Base-by-base conservation (phyloP, 441 rosid species). In the Kokia cookei region DNA sequence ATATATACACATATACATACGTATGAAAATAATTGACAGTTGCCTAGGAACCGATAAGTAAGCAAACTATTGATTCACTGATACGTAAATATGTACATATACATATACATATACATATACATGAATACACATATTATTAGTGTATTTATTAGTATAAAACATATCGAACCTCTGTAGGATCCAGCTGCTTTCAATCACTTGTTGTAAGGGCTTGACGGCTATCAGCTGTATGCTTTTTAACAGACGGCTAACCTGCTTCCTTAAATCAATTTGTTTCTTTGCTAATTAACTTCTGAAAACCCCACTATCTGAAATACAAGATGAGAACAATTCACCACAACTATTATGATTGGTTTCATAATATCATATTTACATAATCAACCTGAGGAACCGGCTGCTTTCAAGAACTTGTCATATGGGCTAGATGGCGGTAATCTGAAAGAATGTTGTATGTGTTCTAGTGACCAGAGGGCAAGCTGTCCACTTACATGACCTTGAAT, bases 181-280 rank as follows among this genome's bases (percentile, higher is more conserved):
- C 95, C 91, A 68, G 97, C 97, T 12, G 98, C 97, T 85, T 92
- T 94, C 84, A 91, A 79, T 87, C 92, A 94, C 61, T 92, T 90
- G 79, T 90, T 97, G 13, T 87, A 89, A 3, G 98, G 98, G 83
- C 97, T 91, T 24, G 98, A 85, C 51, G 95, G 94, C 4, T 97
- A 96, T 76, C 89, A 83, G 48, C 85, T 86, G 19, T 82, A 73
- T 59, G 84, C 90, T 0, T 43, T 81, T 1, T 85, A 78, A 65
- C 84, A 81, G 47, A 80, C 5, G 60, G 60, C 29, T 8, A 80
- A 84, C 75, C 75, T 86, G n/a, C 72, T 83, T 82, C 60, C 62
- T 76, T 37, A 79, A 67, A 78, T 55, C 79, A 10, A 76, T 80
- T 75, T 84, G 81, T 48, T 75, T 81, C 50, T 69, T 76, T 32